A percentile compares a stretch with the other conserved stretches of the same genome.
phyloP scores from a whole-genome alignment of 2,329 filamentous ascomycete species.

The Arthrobotrys entomopaga region DNA sequence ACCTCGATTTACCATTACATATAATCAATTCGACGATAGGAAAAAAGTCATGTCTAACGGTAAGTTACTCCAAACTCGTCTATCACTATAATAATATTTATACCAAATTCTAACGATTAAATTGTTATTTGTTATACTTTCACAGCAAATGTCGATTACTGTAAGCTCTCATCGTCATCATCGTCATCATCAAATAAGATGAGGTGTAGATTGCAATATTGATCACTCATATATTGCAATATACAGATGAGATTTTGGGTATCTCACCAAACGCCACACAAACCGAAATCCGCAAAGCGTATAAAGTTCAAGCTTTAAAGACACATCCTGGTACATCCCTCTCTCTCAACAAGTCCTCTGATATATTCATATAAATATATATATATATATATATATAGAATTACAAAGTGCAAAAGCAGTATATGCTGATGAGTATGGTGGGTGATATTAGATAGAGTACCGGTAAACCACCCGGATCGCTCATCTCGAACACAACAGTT shows the following conservation, averaged over 20 bases:
- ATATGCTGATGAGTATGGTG: too few species aligned
- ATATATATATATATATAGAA: too few species aligned
- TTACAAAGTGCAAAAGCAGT: too few species aligned
- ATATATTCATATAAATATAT: too few species aligned
- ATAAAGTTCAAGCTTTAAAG: conserved; percentile 75
- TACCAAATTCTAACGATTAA: too few species aligned
- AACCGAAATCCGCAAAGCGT: conserved; percentile 89
- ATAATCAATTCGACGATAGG: too few species aligned
- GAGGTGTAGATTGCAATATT: too few species aligned
- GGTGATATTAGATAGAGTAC: conserved; percentile 74
- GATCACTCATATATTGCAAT: conserved; percentile 41
- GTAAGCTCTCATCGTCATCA: conserved; percentile 5
- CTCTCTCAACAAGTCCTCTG: conserved; percentile 33
- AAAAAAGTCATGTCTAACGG: conserved; percentile 1
- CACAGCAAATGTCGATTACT: conserved; percentile 32
- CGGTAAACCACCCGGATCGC: conserved; percentile 84
- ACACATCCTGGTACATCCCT: conserved; percentile 40
- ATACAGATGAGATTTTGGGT: conserved; percentile 76
- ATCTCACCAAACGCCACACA: conserved; percentile 77
- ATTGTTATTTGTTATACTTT: background rate
- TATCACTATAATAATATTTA: too few species aligned
- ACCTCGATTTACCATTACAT: too few species aligned
- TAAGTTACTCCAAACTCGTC: background rate
- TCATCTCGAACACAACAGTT: conserved; percentile 83
- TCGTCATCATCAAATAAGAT: too few species aligned